Evolutionary conservation across 345 rosid genomes (phyloP).

Genomic region (Kandelia obovata): DNA sequence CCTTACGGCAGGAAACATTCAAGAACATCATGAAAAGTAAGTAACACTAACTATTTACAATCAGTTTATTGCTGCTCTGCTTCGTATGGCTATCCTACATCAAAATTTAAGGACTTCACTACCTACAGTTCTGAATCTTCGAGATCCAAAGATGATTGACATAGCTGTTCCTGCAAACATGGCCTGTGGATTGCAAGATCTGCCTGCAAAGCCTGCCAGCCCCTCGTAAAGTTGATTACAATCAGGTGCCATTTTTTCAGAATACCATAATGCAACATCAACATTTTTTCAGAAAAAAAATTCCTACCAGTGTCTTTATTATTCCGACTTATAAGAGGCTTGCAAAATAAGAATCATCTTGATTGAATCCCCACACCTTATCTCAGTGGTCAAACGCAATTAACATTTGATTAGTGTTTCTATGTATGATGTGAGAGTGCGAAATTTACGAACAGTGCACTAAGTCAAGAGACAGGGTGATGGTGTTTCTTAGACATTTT

Average conservation of each 20-base stretch:
- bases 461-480: not conserved
- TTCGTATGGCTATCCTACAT: not conserved
- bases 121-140: slow-evolving; percentile 60
- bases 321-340: too few relatives aligned
- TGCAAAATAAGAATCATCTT: not conserved
- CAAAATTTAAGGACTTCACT: not conserved
- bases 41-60: slow-evolving; percentile 15
- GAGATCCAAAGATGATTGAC: slow-evolving; percentile 91
- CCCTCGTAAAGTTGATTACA: not conserved
- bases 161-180: slow-evolving; percentile 81
- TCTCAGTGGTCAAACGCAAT: too few relatives aligned
- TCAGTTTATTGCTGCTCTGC: not conserved
- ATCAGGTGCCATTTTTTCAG: not conserved
- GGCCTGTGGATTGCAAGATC: slow-evolving; percentile 88
- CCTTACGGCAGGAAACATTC: slow-evolving; percentile 64
- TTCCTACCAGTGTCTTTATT: not conserved
- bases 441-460: too few relatives aligned
- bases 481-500: not conserved
- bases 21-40: slow-evolving; percentile 77
- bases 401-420: too few relatives aligned
- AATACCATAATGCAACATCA: not conserved
- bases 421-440: too few relatives aligned
- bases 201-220: slow-evolving; percentile 22
- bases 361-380: too few relatives aligned
- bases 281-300: not conserved